phyloP scores from a whole-genome alignment of 371 early-diverging fungal genomes.

The Mucor piriformis region DNA sequence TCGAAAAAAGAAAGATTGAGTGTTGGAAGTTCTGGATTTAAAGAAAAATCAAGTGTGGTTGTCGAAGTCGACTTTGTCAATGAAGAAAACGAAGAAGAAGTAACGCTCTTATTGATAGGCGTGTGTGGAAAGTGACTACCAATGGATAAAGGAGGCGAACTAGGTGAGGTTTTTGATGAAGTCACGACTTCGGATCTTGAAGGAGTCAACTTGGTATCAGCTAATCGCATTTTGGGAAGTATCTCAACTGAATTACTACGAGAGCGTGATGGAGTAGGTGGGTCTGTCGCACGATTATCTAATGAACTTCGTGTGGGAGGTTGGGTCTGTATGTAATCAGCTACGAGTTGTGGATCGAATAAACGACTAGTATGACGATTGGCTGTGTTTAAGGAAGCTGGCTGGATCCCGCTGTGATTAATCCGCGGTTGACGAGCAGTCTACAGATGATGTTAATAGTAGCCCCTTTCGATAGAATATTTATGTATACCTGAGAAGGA shows the following conservation, averaged over 20 bases:
- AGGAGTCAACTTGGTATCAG: slow-evolving; percentile 11
- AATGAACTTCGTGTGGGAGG: not conserved
- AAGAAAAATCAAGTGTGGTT: not conserved
- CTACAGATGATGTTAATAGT: not conserved
- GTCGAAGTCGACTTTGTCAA: slow-evolving; percentile 7
- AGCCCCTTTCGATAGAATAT: not conserved
- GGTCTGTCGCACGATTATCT: slow-evolving; percentile 7
- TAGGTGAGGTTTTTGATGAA: slow-evolving; percentile 15
- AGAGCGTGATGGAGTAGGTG: slow-evolving; percentile 41
- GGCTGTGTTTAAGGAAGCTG: not conserved
- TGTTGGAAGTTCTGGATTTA: slow-evolving; percentile 24
- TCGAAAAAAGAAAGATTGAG: slow-evolving; percentile 51
- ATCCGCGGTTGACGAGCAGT: not conserved
- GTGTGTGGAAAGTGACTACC: slow-evolving; percentile 7
- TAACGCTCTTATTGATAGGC: not conserved
- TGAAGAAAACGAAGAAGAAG: slow-evolving; percentile 1
- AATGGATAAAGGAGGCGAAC: slow-evolving; percentile 25
- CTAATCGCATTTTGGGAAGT: slow-evolving; percentile 18
- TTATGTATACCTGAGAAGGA: slow-evolving; percentile 9
- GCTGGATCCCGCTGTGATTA: not conserved
- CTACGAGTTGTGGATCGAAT: slow-evolving; percentile 14
- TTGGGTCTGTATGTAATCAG: slow-evolving; percentile 13
- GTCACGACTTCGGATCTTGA: slow-evolving; percentile 28
- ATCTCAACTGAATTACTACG: slow-evolving; percentile 44
- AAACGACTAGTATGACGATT: slow-evolving; percentile 18